phyloP scores from a whole-genome alignment of 192 early-diverging fungal species.

The Umbelopsis ramanniana region DNA sequence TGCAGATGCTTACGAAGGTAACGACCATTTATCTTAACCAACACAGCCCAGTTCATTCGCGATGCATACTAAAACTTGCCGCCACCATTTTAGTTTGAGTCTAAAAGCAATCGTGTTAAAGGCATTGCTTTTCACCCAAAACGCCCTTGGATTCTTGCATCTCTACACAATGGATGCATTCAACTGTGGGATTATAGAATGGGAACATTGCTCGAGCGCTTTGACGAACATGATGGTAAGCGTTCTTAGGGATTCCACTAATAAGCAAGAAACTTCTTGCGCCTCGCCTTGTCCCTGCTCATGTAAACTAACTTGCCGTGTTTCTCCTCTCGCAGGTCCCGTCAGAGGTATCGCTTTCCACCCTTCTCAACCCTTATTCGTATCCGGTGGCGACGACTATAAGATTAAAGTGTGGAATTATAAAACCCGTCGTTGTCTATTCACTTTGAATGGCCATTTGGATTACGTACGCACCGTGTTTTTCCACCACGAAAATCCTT shows the following conservation, averaged over 20 bases:
- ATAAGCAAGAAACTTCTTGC: too few species aligned
- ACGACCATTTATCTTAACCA: background rate
- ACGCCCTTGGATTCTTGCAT: conserved; percentile 97
- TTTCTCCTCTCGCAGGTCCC: conserved; percentile 68
- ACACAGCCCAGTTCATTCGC: background rate
- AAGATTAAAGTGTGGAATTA: conserved; percentile 99
- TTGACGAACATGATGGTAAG: conserved; percentile 99
- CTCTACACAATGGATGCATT: conserved; percentile 95
- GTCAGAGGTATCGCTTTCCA: conserved; percentile 98
- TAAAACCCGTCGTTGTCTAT: conserved; percentile 94
- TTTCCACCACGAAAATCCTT: conserved; percentile 98
- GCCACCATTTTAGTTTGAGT: conserved; percentile 84
- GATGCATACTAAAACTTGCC: background rate
- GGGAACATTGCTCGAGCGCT: conserved; percentile 96
- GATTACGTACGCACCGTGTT: conserved; percentile 97
- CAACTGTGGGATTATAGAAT: conserved; percentile 99
- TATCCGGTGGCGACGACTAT: conserved; percentile 98
- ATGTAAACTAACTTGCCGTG: background rate
- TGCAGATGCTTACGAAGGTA: conserved; percentile 86
- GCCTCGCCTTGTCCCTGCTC: too few species aligned
- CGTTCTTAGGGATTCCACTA: too few species aligned
- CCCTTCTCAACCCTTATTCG: conserved; percentile 94
- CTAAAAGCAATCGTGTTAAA: conserved; percentile 98
- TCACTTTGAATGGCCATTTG: conserved; percentile 96
- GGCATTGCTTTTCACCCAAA: conserved; percentile 96